Evolutionary conservation across 768 basidiomycete species (phyloP).

Genomic region (Pleurotus pulmonarius): DNA sequence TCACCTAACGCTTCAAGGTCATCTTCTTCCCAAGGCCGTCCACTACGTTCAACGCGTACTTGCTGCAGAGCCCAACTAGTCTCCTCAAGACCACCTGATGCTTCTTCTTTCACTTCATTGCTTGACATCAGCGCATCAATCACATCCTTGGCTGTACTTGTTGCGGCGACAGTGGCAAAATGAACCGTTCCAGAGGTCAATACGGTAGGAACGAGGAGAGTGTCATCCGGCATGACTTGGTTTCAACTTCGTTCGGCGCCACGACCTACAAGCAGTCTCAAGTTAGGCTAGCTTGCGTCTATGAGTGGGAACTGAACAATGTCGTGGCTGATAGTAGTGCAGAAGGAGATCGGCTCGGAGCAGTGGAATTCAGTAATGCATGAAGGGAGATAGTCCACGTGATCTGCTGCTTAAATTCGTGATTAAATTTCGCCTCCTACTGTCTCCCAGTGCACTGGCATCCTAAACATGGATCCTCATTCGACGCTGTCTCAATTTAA

Average conservation of each 20-base stretch:
- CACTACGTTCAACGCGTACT: constrained; percentile 53
- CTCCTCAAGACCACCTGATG: constrained; percentile 55
- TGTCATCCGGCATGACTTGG: constrained; percentile 34
- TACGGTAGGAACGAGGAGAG: constrained; percentile 55
- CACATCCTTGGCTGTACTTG: constrained; percentile 59
- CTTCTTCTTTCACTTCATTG: constrained; percentile 48
- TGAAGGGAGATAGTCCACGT: too few relatives aligned
- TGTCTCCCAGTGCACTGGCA: background rate
- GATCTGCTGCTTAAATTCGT: too few relatives aligned
- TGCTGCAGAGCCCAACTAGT: constrained; percentile 68
- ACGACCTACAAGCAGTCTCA: too few relatives aligned
- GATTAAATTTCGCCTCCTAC: too few relatives aligned
- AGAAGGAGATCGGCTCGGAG: too few relatives aligned
- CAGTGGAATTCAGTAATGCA: too few relatives aligned
- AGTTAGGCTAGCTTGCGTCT: too few relatives aligned
- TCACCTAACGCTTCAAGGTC: constrained; percentile 64
- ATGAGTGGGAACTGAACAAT: too few relatives aligned
- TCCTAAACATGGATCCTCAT: constrained; percentile 65
- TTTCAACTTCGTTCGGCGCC: too few relatives aligned
- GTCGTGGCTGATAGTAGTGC: too few relatives aligned
- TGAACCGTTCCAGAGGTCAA: constrained; percentile 56
- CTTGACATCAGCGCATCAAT: constrained; percentile 44
- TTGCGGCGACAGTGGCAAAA: constrained; percentile 52
- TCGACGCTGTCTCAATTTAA: constrained; percentile 75
- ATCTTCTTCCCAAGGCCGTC: constrained; percentile 67